Base-by-base conservation (phyloP, 805 yeast genomes). In the Yarrowia hollandica region DNA sequence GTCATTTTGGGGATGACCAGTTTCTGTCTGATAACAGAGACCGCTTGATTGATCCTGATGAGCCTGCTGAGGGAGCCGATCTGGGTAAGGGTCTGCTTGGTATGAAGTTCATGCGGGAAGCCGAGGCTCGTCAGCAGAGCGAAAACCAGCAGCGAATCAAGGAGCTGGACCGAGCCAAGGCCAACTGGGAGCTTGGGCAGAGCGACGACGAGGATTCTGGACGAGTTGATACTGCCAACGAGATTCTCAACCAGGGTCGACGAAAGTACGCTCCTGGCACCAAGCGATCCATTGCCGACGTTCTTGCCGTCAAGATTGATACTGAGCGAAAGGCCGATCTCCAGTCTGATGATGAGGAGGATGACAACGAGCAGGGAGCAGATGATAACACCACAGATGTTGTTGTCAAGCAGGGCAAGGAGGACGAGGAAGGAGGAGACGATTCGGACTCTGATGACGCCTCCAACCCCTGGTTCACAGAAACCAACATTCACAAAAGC, bases 101-200 rank as follows among this genome's bases (percentile, higher is more conserved):
- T 50, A 94, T 94, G 98, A 96, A 91, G 64, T 92, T 92, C 71
- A 92, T 92, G 98, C 85, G 79, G 64, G 86, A 86, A 62, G 98
- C 98, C 1, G 96, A 86, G 62, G 84, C 83, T 60, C 79, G 84
- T 64, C 81, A 82, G 62, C 79, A 77, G 61, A 77, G 79, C 58
- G 82, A 78, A 39, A 91, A 89, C 70, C 72, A 77, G 55, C 76
- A 77, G 61, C 78, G 79, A 28, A 70, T 83, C 39, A 79, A 77
- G 61, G 75, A 76, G 48, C 68, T 89, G 60, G 80, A 80, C 60
- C 72, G 81, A 56, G 77, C 79, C 39, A 71, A 71, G 37, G 82
- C 79, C 22, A 77, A 73, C 11, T 70, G 68, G 15, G 66, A 60
- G 18, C 15, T 34, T 19, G 85, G 79, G 33, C 66, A 73, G 30